These are phyloP conservation scores for Colletotrichum abscissum DNA, from an alignment of 2,329 filamentous ascomycete genomes.

Conservation along the genomic window DNA sequence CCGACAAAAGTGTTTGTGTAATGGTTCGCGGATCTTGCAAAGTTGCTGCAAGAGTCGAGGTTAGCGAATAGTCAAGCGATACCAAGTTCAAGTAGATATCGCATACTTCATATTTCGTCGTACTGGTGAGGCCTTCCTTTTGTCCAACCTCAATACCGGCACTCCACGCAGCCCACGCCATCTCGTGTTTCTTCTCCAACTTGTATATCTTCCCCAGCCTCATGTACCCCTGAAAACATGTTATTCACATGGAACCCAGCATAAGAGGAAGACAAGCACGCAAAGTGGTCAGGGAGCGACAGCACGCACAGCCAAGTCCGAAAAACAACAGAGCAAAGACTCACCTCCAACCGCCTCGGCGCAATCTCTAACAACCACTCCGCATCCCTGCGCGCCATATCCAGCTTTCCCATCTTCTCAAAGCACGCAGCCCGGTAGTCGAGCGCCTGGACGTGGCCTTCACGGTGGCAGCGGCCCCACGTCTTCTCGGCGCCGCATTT, in stretches of 20 bases:
- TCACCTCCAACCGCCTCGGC: slow-evolving; percentile 52
- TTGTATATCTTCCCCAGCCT: slow-evolving; percentile 53
- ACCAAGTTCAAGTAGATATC: neutral
- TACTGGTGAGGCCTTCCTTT: slow-evolving; percentile 40
- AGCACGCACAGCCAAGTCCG: neutral
- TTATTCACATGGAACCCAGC: neutral
- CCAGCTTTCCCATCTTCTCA: slow-evolving; percentile 50
- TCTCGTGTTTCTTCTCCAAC: slow-evolving; percentile 49
- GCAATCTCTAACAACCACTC: slow-evolving; percentile 57
- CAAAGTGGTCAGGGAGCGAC: neutral
- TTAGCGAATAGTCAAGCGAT: neutral
- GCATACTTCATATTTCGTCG: slow-evolving; percentile 48
- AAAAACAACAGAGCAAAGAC: slow-evolving; percentile 5
- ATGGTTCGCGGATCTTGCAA: slow-evolving; percentile 45
- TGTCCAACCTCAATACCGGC: slow-evolving; percentile 50
- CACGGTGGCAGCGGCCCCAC: slow-evolving; percentile 53
- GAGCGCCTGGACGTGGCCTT: slow-evolving; percentile 51
- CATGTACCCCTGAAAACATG: slow-evolving; percentile 51
- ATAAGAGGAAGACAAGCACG: neutral
- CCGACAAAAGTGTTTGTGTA: slow-evolving; percentile 47
- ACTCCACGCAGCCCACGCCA: slow-evolving; percentile 53
- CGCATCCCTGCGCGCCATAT: slow-evolving; percentile 51
- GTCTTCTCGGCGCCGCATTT: slow-evolving; percentile 48
- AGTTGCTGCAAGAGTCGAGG: slow-evolving; percentile 44
- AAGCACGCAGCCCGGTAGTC: slow-evolving; percentile 54